phyloP scores from a whole-genome alignment of 768 basidiomycete species.

The Brasilioporus rufonigricans region DNA sequence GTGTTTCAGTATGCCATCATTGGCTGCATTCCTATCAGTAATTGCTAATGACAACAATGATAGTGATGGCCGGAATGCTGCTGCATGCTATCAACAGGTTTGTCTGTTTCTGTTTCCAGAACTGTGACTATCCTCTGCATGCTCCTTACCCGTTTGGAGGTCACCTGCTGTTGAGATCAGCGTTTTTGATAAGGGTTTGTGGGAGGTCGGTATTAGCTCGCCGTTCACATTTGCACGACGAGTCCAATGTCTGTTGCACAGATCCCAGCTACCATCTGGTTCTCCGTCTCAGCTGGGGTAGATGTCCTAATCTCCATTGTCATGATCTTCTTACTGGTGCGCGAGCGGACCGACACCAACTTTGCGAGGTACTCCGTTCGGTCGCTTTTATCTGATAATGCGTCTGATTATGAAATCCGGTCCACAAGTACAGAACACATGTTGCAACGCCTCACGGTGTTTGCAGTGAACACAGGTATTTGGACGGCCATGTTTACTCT shows the following conservation, averaged over 20 bases:
- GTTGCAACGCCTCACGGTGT: not conserved
- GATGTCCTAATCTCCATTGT: not conserved
- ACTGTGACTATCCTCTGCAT: too few relatives aligned
- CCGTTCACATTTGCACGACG: not conserved
- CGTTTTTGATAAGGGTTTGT: not conserved
- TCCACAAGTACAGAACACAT: not conserved
- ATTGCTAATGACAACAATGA: not conserved
- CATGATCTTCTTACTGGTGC: not conserved
- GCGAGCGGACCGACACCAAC: not conserved
- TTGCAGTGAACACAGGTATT: not conserved
- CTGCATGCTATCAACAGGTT: not conserved
- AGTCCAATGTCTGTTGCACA: not conserved
- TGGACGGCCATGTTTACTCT: not conserved
- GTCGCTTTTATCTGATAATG: not conserved
- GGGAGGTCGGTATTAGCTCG: not conserved
- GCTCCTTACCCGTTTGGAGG: not conserved
- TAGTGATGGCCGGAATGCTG: not conserved
- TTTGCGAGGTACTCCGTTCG: not conserved
- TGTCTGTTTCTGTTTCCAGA: too few relatives aligned
- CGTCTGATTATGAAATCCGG: not conserved
- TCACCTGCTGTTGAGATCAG: not conserved
- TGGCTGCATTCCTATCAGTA: too few relatives aligned
- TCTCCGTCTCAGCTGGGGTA: not conserved
- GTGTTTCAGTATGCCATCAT: not conserved
- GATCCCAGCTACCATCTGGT: not conserved